Percentiles rank a stretch among this genome's conserved stretches.
Conservation (phyloP, 352 stramenopile genomes). For the Globisporangium uncinulatum region DNA sequence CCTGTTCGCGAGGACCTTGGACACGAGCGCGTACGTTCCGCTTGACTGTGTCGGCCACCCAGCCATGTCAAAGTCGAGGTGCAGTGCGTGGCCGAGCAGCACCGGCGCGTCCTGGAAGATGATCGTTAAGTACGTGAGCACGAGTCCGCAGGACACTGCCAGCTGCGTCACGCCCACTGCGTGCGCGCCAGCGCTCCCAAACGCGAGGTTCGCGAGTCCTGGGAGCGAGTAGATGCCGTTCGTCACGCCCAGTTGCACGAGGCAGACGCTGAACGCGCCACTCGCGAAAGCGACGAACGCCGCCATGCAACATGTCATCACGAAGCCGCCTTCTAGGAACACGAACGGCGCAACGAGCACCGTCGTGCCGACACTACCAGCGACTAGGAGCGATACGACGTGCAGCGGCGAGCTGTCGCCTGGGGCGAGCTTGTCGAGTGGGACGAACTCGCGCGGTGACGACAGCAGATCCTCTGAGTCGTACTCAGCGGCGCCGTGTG, state of each 20-base stretch:
- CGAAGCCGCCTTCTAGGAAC: slow-evolving; percentile 38
- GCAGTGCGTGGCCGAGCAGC: slow-evolving; percentile 27
- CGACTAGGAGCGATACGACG: slow-evolving; percentile 29
- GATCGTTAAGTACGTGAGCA: slow-evolving; percentile 34
- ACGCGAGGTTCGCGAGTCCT: slow-evolving; percentile 37
- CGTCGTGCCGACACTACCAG: slow-evolving; percentile 27
- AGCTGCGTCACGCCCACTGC: slow-evolving; percentile 28
- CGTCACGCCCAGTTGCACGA: slow-evolving; percentile 39
- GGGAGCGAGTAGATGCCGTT: slow-evolving; percentile 54
- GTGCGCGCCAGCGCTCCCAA: slow-evolving; percentile 25
- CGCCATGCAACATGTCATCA: slow-evolving; percentile 31
- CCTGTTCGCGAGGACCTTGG: slow-evolving; percentile 23
- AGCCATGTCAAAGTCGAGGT: slow-evolving; percentile 26
- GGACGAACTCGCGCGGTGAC: slow-evolving; percentile 34
- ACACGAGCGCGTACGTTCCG: slow-evolving; percentile 8
- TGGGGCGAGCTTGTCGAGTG: slow-evolving; percentile 31
- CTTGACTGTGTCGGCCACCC: slow-evolving; percentile 13
- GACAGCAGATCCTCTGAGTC: slow-evolving; percentile 32
- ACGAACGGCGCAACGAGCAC: slow-evolving; percentile 32
- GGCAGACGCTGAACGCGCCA: slow-evolving; percentile 19
- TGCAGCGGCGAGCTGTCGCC: slow-evolving; percentile 25
- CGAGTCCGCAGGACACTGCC: slow-evolving; percentile 27
- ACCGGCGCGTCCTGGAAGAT: slow-evolving; percentile 38
- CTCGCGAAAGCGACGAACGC: slow-evolving; percentile 28
- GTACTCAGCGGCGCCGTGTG: slow-evolving; percentile 1